These are phyloP conservation scores for Syzygium jambos DNA, from an alignment of 345 rosid species.

Conservation along the genomic window DNA sequence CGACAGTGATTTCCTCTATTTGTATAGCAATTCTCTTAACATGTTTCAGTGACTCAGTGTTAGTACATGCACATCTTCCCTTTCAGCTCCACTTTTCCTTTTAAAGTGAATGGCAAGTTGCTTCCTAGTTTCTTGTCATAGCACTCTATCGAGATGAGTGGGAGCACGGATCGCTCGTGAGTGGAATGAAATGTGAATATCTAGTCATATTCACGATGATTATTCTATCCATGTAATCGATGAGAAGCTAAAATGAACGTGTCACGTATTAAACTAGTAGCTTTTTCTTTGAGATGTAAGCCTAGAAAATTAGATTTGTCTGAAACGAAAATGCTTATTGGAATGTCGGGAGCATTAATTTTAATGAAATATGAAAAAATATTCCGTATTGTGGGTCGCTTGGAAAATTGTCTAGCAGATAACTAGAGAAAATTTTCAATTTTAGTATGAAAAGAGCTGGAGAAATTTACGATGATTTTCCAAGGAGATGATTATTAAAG, in stretches of 20 bases:
- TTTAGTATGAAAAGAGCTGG: neutral
- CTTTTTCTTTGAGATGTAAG: neutral
- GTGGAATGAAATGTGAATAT: neutral
- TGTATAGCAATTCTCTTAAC: neutral
- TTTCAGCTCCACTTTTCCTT: neutral
- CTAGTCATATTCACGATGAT: neutral
- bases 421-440: neutral
- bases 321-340: neutral
- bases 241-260: neutral
- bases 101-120: neutral
- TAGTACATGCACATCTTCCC: neutral
- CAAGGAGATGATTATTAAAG: neutral
- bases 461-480: neutral
- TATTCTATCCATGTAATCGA: neutral
- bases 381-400: neutral
- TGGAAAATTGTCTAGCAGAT: neutral
- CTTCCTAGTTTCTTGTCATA: neutral
- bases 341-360: neutral
- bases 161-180: neutral
- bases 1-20: neutral
- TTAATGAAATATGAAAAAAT: neutral
- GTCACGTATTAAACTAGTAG: neutral
- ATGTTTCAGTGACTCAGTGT: neutral
- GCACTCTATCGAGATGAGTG: neutral
- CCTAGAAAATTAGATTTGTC: neutral